Evolutionary conservation across 768 basidiomycete genomes (phyloP).

Genomic region (Jaapia argillacea): DNA sequence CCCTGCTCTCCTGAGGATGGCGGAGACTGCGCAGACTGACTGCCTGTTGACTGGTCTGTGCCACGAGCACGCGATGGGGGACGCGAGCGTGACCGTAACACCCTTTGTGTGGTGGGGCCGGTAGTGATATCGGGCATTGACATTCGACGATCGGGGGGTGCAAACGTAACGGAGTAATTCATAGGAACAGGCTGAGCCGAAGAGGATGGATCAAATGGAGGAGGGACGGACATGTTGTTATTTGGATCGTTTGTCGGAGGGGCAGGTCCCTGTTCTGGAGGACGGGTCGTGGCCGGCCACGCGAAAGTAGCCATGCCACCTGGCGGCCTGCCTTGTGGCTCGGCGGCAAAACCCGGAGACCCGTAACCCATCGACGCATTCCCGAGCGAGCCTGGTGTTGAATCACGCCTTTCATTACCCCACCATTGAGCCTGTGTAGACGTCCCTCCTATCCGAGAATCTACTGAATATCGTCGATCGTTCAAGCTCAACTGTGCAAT

Average conservation of each 20-base stretch:
- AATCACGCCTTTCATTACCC: conserved; percentile 63
- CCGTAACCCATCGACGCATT: conserved; percentile 43
- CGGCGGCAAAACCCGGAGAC: conserved; percentile 48
- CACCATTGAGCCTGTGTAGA: conserved; percentile 36
- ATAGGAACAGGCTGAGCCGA: conserved; percentile 27
- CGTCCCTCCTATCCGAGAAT: conserved; percentile 38
- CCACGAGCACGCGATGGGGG: conserved; percentile 54
- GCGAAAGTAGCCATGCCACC: conserved; percentile 60
- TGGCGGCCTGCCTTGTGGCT: conserved; percentile 53
- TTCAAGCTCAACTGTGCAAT: conserved; percentile 68
- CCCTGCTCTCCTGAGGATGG: conserved; percentile 4
- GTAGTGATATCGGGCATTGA: conserved; percentile 56
- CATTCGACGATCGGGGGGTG: conserved; percentile 58
- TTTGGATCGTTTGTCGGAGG: conserved; percentile 22
- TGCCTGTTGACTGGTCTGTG: conserved; percentile 27
- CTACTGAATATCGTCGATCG: conserved; percentile 71
- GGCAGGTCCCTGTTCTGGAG: conserved; percentile 24
- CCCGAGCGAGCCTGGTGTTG: conserved; percentile 60
- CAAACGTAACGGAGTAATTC: conserved; percentile 49
- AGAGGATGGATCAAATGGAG: conserved; percentile 36
- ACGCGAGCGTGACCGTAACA: conserved; percentile 56
- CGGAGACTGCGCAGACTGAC: conserved; percentile 9
- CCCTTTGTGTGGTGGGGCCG: conserved; percentile 35
- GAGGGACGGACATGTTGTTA: conserved; percentile 27
- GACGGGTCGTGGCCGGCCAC: conserved; percentile 44